A percentile compares a stretch with the other conserved stretches of the same genome.
phyloP scores from a whole-genome alignment of 352 stramenopile species.

The Phytopythium cucurbitacearum region DNA sequence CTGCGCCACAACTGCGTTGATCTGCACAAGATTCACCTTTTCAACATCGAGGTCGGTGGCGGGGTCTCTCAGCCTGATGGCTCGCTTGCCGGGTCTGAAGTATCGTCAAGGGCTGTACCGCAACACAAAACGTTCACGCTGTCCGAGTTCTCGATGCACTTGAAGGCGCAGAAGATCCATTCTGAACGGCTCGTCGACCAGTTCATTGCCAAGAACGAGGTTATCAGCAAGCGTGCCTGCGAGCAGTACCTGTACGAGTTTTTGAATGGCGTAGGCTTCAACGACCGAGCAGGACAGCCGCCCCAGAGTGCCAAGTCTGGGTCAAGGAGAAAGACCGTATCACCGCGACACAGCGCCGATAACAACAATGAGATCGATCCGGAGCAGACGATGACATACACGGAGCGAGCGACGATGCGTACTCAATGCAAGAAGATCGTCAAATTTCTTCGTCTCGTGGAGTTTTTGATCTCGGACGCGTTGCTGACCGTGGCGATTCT shows the following conservation, averaged over 20 bases:
- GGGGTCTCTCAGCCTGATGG: constrained; percentile 2
- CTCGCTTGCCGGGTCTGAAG: neutral
- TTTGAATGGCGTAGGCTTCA: constrained; percentile 52
- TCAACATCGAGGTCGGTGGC: constrained; percentile 21
- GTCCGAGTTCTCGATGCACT: constrained; percentile 68
- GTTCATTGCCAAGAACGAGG: constrained; percentile 50
- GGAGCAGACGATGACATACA: constrained; percentile 90
- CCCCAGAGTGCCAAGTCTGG: neutral
- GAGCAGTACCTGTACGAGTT: constrained; percentile 60
- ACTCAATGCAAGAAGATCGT: constrained; percentile 89
- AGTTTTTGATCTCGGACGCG: constrained; percentile 87
- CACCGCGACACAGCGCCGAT: no score
- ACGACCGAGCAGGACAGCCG: constrained; percentile 16
- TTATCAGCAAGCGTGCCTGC: constrained; percentile 60
- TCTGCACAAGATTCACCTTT: constrained; percentile 28
- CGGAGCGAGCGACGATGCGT: constrained; percentile 89
- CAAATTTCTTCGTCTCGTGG: constrained; percentile 89
- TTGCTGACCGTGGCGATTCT: constrained; percentile 67
- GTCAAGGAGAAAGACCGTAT: neutral
- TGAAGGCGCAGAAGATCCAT: constrained; percentile 68
- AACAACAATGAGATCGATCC: constrained; percentile 12
- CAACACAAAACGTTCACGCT: constrained; percentile 68
- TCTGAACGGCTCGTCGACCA: constrained; percentile 52
- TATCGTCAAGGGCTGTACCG: neutral
- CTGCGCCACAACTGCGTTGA: constrained; percentile 62